Conservation (phyloP, 2,329 filamentous ascomycete species). For the Akanthomyces muscarius region DNA sequence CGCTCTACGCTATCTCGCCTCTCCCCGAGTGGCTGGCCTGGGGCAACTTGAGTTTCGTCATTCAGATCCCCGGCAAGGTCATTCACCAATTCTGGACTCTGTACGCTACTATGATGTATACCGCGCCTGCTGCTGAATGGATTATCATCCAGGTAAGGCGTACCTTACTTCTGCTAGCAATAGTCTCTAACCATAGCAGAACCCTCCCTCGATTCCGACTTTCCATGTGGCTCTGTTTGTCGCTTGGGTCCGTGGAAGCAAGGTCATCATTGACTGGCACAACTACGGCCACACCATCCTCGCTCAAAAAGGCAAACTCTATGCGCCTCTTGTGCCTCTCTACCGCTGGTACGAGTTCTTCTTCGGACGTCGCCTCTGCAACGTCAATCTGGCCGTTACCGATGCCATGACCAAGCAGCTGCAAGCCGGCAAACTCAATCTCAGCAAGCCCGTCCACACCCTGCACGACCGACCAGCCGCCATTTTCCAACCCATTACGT, state of each 20-base stretch:
- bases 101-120: constrained; percentile 68
- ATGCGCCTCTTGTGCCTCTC: constrained; percentile 71
- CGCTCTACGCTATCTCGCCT: constrained; percentile 64
- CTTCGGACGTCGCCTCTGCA: constrained; percentile 63
- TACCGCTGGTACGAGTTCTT: constrained; percentile 73
- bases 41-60: constrained; percentile 68
- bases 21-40: constrained; percentile 65
- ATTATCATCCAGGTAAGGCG: constrained; percentile 69
- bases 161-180: not conserved
- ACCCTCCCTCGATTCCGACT: constrained; percentile 91
- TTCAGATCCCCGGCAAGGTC: constrained; percentile 80
- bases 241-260: constrained; percentile 72
- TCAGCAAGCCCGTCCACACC: constrained; percentile 62
- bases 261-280: constrained; percentile 93
- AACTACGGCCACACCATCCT: constrained; percentile 98
- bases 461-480: constrained; percentile 83
- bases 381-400: constrained; percentile 81
- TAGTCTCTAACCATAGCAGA: constrained; percentile 46
- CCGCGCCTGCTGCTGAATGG: constrained; percentile 71
- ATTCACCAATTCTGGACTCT: constrained; percentile 74
- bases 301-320: constrained; percentile 50
- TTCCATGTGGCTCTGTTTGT: constrained; percentile 70
- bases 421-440: constrained; percentile 55
- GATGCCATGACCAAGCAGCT: constrained; percentile 80
- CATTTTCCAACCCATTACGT: constrained; percentile 70